Evolutionary conservation across 73 alveolate genomes (phyloP).

Genomic region (Stentor coeruleus): DNA sequence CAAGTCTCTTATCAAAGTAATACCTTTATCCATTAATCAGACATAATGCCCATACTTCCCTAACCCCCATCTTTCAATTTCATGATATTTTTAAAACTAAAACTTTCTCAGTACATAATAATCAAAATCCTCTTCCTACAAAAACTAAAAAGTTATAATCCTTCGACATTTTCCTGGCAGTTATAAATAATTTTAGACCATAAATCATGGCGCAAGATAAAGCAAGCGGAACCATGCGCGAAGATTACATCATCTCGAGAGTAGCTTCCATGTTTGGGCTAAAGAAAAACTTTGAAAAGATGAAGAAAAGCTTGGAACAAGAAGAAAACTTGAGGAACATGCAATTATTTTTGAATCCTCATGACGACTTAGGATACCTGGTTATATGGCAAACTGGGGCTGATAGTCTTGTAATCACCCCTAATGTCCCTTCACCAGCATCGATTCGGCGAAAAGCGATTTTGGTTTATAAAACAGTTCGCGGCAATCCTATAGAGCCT

Average conservation of each 20-base stretch:
- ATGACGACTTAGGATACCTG: conserved; percentile 16
- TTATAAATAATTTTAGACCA: conserved; percentile 20
- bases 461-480: conserved; percentile 1
- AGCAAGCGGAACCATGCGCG: background rate
- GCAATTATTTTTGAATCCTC: background rate
- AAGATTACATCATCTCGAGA: conserved; percentile 8
- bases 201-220: background rate
- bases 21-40: too few relatives aligned
- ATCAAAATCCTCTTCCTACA: too few relatives aligned
- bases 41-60: too few relatives aligned
- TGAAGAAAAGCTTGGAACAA: conserved; percentile 5
- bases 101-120: too few relatives aligned
- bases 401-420: background rate
- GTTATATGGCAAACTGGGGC: background rate
- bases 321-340: conserved; percentile 11
- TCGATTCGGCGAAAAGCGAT: background rate
- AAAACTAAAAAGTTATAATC: too few relatives aligned
- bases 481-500: conserved; percentile 4
- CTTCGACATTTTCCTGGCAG: conserved; percentile 15
- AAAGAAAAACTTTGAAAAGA: background rate
- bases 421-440: background rate
- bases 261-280: background rate
- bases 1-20: too few relatives aligned
- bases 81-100: too few relatives aligned
- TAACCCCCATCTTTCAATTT: too few relatives aligned